Conservation (phyloP, 1,284 basidiomycete genomes). For the Fomitiporia mediterranea region DNA sequence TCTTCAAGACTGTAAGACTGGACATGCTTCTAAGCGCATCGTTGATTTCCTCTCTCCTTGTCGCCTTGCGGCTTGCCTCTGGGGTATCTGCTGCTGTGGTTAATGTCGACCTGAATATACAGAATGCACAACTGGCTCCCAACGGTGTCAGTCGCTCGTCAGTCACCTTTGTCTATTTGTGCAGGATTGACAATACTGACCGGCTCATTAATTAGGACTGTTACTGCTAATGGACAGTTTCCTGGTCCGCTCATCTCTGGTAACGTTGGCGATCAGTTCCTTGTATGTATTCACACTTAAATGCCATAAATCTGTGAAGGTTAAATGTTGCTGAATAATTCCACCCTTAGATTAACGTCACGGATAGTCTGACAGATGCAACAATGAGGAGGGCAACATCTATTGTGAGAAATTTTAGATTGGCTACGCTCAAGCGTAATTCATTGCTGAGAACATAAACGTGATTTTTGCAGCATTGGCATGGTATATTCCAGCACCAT, state of each 20-base stretch:
- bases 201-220: conserved; percentile 7
- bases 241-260: conserved; percentile 24
- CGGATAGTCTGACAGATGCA: conserved; percentile 22
- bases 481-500: conserved; percentile 41
- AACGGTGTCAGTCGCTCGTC: conserved; percentile 33
- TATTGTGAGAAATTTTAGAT: conserved; percentile 22
- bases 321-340: neutral
- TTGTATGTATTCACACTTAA: neutral
- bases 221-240: conserved; percentile 23
- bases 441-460: neutral
- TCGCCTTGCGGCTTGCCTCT: neutral
- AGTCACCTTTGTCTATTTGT: conserved; percentile 6
- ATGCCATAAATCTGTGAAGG: too few relatives aligned
- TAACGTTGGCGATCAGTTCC: conserved; percentile 23
- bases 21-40: neutral
- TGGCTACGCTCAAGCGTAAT: neutral
- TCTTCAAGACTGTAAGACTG: neutral
- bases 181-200: conserved; percentile 4
- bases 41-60: neutral
- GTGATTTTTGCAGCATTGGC: conserved; percentile 45
- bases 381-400: conserved; percentile 29
- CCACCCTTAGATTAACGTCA: conserved; percentile 17
- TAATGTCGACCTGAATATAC: conserved; percentile 15
- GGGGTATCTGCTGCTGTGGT: conserved; percentile 11
- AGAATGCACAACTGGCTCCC: conserved; percentile 22